Evolutionary conservation across 495 filamentous ascomycete genomes (phyloP).

Genomic region (Podospora appendiculata): DNA sequence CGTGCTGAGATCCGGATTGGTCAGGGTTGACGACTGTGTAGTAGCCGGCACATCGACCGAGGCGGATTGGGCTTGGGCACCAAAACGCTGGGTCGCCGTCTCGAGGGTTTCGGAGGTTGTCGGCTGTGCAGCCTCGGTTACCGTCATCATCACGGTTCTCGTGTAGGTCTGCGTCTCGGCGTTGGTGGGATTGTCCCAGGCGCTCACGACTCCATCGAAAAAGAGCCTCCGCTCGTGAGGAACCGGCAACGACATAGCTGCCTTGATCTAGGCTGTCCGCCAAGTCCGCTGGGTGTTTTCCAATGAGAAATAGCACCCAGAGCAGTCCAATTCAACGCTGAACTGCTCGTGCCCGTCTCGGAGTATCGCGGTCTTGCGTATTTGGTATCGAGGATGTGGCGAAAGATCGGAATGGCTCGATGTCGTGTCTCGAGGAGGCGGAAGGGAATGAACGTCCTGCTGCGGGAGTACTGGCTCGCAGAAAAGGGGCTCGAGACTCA

Average conservation of each 20-base stretch:
- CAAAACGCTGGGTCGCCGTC: too few species aligned
- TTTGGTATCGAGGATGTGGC: too few species aligned
- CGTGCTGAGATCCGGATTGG: neutral
- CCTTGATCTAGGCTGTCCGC: neutral
- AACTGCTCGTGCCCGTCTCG: too few species aligned
- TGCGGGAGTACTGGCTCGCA: slow-evolving; percentile 1
- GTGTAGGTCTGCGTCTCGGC: neutral
- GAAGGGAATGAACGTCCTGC: slow-evolving; percentile 4
- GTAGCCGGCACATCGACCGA: neutral
- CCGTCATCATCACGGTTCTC: neutral
- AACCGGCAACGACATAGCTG: neutral
- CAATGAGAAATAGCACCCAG: neutral
- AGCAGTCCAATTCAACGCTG: too few species aligned
- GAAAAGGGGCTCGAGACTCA: neutral
- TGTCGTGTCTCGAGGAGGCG: too few species aligned
- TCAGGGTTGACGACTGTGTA: neutral
- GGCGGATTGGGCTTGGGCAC: too few species aligned
- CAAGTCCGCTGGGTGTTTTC: neutral
- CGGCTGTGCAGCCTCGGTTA: neutral
- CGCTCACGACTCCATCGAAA: neutral
- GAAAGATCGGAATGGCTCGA: too few species aligned
- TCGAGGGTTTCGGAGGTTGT: neutral
- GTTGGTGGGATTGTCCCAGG: neutral
- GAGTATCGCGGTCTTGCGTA: too few species aligned
- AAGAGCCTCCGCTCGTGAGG: neutral